Conservation (phyloP, 495 filamentous ascomycete species). For the Astrocystis sublimbata region DNA sequence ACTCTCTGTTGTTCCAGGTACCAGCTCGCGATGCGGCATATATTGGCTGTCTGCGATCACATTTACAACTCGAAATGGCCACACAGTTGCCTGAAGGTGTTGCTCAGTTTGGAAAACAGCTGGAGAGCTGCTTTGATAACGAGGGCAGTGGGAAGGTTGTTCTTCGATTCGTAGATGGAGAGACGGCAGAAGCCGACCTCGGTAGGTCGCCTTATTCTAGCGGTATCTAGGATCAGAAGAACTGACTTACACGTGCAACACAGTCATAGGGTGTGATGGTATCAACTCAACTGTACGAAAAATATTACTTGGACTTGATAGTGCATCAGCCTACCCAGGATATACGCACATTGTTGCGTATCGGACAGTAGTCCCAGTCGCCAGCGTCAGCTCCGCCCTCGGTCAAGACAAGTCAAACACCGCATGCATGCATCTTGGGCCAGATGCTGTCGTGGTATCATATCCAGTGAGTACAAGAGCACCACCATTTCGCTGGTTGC, state of each 20-base stretch:
- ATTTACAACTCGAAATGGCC: conserved; percentile 55
- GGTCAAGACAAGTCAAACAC: conserved; percentile 41
- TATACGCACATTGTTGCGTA: conserved; percentile 50
- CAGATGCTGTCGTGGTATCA: conserved; percentile 37
- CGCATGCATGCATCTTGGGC: conserved; percentile 45
- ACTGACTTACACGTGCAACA: too few relatives aligned
- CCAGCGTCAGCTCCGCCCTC: conserved; percentile 35
- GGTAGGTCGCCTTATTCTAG: too few relatives aligned
- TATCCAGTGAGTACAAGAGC: background rate
- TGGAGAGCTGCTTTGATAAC: conserved; percentile 28
- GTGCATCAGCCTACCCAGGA: conserved; percentile 30
- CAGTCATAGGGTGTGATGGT: conserved; percentile 59
- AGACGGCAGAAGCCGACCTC: background rate
- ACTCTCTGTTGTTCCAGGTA: conserved; percentile 30
- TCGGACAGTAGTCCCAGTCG: conserved; percentile 51
- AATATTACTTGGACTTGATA: conserved; percentile 27
- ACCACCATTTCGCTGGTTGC: too few relatives aligned
- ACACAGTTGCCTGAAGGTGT: conserved; percentile 46
- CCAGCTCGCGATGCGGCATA: conserved; percentile 37
- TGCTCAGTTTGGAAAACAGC: conserved; percentile 35
- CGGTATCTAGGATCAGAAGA: too few relatives aligned
- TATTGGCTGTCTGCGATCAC: conserved; percentile 46
- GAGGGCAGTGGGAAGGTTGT: conserved; percentile 2
- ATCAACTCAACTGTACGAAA: conserved; percentile 49
- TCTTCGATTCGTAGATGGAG: conserved; percentile 19